Conservation (phyloP, 371 early-diverging fungal species). For the Capniomyces stellatus region DNA sequence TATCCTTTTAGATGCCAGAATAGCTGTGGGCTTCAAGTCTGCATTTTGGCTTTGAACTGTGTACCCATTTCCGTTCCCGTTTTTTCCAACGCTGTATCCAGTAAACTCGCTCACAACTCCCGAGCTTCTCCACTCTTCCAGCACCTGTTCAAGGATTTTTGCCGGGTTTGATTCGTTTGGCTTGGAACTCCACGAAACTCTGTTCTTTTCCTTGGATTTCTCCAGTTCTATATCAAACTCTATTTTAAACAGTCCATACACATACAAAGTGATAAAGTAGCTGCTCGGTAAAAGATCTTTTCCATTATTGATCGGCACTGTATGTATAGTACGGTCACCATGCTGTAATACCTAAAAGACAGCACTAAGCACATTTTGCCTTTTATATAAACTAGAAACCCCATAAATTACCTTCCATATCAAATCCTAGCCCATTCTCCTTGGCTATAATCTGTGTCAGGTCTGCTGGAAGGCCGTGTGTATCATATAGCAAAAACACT, state of each 20-base stretch:
- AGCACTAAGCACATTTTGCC: too few relatives aligned
- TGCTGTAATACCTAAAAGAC: too few relatives aligned
- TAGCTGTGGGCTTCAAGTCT: too few relatives aligned
- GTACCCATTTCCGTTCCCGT: too few relatives aligned
- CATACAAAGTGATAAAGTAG: background rate
- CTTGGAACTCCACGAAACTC: background rate
- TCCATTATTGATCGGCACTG: too few relatives aligned
- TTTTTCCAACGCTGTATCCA: background rate
- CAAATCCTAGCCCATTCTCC: constrained; percentile 50
- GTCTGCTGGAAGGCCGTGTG: constrained; percentile 62
- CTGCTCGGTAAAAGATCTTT: too few relatives aligned
- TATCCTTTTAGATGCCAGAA: too few relatives aligned
- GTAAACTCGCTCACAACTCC: background rate
- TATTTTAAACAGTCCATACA: background rate
- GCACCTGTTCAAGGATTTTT: background rate
- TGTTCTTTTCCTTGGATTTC: background rate
- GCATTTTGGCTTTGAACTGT: too few relatives aligned
- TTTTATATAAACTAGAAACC: too few relatives aligned
- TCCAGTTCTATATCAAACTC: background rate
- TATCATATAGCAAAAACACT: constrained; percentile 53
- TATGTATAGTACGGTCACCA: too few relatives aligned
- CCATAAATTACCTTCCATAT: too few relatives aligned
- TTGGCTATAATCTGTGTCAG: constrained; percentile 45
- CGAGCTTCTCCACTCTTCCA: background rate
- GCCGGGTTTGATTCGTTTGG: background rate